phyloP scores from a whole-genome alignment of 2,329 filamentous ascomycete species.

The Stagonosporopsis vannaccii region DNA sequence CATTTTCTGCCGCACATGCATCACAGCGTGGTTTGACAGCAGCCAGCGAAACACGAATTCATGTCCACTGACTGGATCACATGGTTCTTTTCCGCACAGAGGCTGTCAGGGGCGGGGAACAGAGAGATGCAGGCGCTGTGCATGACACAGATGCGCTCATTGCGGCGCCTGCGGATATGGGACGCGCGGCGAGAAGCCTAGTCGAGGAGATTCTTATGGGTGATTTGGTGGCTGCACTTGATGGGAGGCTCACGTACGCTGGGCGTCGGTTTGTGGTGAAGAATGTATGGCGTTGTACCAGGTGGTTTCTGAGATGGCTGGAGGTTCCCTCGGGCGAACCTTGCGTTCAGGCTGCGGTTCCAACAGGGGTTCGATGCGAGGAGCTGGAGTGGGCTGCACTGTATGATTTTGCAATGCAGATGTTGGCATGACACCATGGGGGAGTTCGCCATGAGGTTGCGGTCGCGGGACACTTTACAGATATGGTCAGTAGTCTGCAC shows the following conservation, averaged over 20 bases:
- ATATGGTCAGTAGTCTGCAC: too few species aligned
- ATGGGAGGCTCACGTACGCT: neutral
- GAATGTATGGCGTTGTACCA: too few species aligned
- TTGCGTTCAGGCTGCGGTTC: too few species aligned
- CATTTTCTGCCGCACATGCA: slow-evolving; percentile 23
- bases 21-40: slow-evolving; percentile 9
- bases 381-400: too few species aligned
- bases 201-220: neutral
- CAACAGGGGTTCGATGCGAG: too few species aligned
- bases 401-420: too few species aligned
- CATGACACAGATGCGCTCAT: neutral
- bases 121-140: neutral
- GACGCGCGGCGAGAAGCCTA: neutral
- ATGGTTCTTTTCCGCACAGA: neutral
- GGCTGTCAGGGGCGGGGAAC: neutral
- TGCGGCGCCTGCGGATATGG: neutral
- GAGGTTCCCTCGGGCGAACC: too few species aligned
- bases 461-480: too few species aligned
- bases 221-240: neutral
- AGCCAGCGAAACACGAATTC: neutral
- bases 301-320: too few species aligned
- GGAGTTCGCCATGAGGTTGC: too few species aligned
- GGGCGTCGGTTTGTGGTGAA: too few species aligned
- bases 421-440: too few species aligned
- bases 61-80: neutral